Evolutionary conservation across 2,329 filamentous ascomycete species (phyloP), one percentile per base, ranked within the genome.

Genomic region (Nemania sp.): DNA sequence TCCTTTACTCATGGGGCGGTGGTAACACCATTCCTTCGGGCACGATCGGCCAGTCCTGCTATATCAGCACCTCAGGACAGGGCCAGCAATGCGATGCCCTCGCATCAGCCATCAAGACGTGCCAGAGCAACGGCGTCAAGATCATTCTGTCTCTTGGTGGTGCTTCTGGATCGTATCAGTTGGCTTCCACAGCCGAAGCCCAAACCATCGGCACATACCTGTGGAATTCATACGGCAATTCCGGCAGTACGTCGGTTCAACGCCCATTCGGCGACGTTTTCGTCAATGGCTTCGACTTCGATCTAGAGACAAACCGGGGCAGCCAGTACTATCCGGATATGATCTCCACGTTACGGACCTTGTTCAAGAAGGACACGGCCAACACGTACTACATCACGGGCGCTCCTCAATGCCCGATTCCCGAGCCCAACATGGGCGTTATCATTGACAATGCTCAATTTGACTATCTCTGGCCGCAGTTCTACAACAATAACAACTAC

Each of bases 141-240:
- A 68, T 80, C 28, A 70, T 79, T 43, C 60, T 79, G 75, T 59
- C 76, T 9, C 65, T 79, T 0, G 77, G 77, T 22, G 77, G 77
- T 22, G 73, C 69, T 1, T 59, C 63, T 15, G 68, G 72, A 5
- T 56, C 68, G 5, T 72, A 73, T 55, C 68, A 66, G 7, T 57
- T 74, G 1, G 48, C 63, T 12, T 70, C 68, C 5, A 58, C 70
- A n/a, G 57, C 63, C 4, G 70, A 76, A 34, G 77, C 74, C 4
- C 64, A 72, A 43, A 61, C 63, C 6, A 75, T 78, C 24, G 77
- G 71, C 33, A 64, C 70, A 31, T 72, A 74, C 44, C 68, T 79
- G 2, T 79, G 75, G 76, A 64, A 73, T 8, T 68, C 75, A 0
- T 79, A 77, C 54, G 77, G 74, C 24, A 72, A 72, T 20, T 65